Evolutionary conservation across 176 grass and related monocot genomes (phyloP).

Genomic region (Cenchrus purpureus): DNA sequence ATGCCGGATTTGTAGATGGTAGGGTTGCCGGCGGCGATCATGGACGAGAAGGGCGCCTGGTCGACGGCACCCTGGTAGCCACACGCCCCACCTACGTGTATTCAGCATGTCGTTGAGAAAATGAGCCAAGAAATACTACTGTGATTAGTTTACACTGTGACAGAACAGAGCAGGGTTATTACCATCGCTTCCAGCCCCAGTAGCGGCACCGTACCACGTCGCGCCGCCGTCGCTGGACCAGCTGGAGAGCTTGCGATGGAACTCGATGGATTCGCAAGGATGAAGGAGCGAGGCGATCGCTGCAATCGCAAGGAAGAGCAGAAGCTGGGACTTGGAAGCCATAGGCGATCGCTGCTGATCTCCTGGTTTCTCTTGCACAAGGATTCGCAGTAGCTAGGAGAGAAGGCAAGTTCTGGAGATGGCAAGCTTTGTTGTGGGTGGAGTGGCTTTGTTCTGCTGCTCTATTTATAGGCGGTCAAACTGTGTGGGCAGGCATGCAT

Average conservation of each 20-base stretch:
- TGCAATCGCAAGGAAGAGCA: background rate
- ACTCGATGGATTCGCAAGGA: conserved; percentile 37
- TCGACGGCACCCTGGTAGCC: conserved; percentile 60
- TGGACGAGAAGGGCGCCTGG: conserved; percentile 60
- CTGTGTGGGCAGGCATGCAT: conserved; percentile 15
- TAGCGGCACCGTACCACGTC: conserved; percentile 73
- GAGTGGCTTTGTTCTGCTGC: background rate
- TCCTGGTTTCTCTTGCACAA: conserved; percentile 1
- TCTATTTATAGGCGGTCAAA: conserved; percentile 64
- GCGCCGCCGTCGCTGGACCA: conserved; percentile 48
- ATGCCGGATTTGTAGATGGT: conserved; percentile 55
- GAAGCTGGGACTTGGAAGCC: conserved; percentile 35
- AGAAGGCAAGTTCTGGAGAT: background rate
- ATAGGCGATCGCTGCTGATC: conserved; percentile 12
- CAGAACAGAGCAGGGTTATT: background rate
- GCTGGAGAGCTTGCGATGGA: conserved; percentile 60
- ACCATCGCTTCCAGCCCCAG: conserved; percentile 80
- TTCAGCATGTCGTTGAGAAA: background rate
- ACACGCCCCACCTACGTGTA: conserved; percentile 62
- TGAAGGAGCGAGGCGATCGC: conserved; percentile 27
- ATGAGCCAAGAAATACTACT: background rate
- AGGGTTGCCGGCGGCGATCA: conserved; percentile 65
- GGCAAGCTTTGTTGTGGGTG: background rate
- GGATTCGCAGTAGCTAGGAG: background rate
- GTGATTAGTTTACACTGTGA: background rate